Conservation (phyloP, 495 filamentous ascomycete species). For the Friedmanniomyces endolithicus region DNA sequence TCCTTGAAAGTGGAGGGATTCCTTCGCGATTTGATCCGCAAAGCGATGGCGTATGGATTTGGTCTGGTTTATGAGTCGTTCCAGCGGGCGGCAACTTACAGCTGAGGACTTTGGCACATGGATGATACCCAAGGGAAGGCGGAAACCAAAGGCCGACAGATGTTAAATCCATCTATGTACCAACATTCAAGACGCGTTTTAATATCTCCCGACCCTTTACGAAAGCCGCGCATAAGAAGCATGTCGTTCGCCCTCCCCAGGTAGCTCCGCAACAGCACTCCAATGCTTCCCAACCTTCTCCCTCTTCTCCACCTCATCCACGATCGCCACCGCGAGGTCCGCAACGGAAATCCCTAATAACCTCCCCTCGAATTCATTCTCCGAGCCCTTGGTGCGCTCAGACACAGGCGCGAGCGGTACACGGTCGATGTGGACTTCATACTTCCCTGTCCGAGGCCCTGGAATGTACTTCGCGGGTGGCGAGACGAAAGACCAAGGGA, state of each 20-base stretch:
- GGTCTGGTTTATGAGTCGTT: too few species aligned
- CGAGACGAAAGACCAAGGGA: conserved; percentile 22
- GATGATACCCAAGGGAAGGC: conserved; percentile 1
- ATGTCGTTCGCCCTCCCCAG: conserved; percentile 9
- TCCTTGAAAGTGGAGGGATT: background rate
- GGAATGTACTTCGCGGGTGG: conserved; percentile 22
- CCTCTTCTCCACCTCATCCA: conserved; percentile 24
- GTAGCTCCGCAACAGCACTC: conserved; percentile 22
- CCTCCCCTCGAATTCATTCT: conserved; percentile 21
- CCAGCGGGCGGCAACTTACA: too few species aligned
- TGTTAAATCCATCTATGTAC: too few species aligned
- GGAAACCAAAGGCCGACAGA: too few species aligned
- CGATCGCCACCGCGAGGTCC: conserved; percentile 26
- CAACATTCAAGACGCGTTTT: too few species aligned
- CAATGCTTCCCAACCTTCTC: conserved; percentile 24
- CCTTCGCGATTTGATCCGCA: background rate
- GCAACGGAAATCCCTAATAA: conserved; percentile 22
- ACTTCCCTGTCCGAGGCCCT: conserved; percentile 23
- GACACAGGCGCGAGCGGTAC: conserved; percentile 18
- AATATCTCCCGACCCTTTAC: background rate
- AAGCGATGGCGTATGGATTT: background rate
- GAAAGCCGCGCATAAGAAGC: background rate
- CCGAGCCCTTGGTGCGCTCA: conserved; percentile 1
- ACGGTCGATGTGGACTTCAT: conserved; percentile 21
- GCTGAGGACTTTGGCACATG: background rate